Evolutionary conservation across 441 rosid genomes (phyloP), one percentile per base, ranked within the genome.

Genomic region (Croton laevigatus): DNA sequence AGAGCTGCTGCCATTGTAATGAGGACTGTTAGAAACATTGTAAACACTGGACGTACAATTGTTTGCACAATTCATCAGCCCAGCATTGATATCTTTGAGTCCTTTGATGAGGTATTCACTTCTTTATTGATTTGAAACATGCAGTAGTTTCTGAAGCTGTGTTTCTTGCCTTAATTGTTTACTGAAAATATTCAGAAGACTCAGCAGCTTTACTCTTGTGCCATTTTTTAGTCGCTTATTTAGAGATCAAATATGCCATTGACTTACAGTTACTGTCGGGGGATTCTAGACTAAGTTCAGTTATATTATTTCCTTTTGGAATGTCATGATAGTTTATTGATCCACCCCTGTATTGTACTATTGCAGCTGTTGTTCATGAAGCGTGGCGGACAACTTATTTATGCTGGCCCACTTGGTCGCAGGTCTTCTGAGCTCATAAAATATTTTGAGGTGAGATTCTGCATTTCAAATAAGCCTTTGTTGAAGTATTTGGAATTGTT

Each of bases 41-140:
- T 92, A 40, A 94, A 94, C 79, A 94, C 98, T 0, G 98, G 98
- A 40, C 81, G 98, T 62, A 94, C 98, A 60, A 94, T 94, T 59
- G 98, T 94, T 63, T 94, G 98, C 87, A 94, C 98, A 22, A 94
- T 94, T 72, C 97, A 94, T 84, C 98, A 94, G 79, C 97, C 98
- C 42, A 94, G 98, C 85, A 87, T 91, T 73, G 97, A 94, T 83
- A 91, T 94, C 65, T 91, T 94, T 78, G 98, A 94, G 75, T 92
- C 98, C 46, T 94, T 94, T 71, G 98, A 94, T 70, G 98, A 94
- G 97, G 98, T 94, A 37, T 2, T 60, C 58, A 42, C 42, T 71
- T 65, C 70, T 70, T 58, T 49, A 46, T 53, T 12, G 63, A 37
- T 74, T 69, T 63, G 55, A 34, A 71, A 37, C 11, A 59, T 5